Percentiles rank a stretch among this genome's conserved stretches.
Evolutionary conservation across 768 basidiomycete genomes (phyloP).

Genomic region (Boletus rubescentipes): DNA sequence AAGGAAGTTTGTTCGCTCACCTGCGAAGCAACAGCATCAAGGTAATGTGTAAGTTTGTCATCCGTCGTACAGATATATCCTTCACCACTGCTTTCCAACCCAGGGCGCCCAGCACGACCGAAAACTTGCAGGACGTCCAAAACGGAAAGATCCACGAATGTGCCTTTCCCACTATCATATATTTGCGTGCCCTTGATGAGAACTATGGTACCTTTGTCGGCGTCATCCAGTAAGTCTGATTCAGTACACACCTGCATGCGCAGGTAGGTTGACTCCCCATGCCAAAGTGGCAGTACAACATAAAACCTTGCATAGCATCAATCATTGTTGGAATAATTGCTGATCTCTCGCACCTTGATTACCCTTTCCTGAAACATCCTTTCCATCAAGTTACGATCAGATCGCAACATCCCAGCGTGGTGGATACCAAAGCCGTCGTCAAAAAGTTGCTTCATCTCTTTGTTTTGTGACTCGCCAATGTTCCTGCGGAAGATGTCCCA

Average conservation of each 20-base stretch:
- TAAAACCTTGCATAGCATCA: slow-evolving; percentile 61
- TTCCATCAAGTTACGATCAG: slow-evolving; percentile 95
- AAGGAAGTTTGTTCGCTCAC: slow-evolving; percentile 38
- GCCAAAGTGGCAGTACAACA: slow-evolving; percentile 98
- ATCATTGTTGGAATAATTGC: not conserved
- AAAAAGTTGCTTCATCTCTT: slow-evolving; percentile 95
- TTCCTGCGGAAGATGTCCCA: slow-evolving; percentile 74
- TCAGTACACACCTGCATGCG: slow-evolving; percentile 76
- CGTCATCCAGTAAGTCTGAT: slow-evolving; percentile 2
- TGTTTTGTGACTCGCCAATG: slow-evolving; percentile 81
- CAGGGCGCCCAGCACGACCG: slow-evolving; percentile 90
- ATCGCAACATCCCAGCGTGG: slow-evolving; percentile 96
- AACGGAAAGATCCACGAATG: slow-evolving; percentile 90
- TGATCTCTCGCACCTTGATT: slow-evolving; percentile 67
- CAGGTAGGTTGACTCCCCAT: slow-evolving; percentile 99
- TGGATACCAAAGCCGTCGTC: slow-evolving; percentile 94
- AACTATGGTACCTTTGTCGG: slow-evolving; percentile 45
- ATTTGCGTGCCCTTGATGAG: slow-evolving; percentile 97
- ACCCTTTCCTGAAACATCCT: slow-evolving; percentile 86
- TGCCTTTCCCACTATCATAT: slow-evolving; percentile 87
- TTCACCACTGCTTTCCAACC: slow-evolving; percentile 88
- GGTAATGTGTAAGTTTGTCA: slow-evolving; percentile 90
- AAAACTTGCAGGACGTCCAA: slow-evolving; percentile 98
- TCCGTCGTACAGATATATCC: slow-evolving; percentile 95
- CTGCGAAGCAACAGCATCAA: slow-evolving; percentile 85